Evolutionary conservation across 2,329 filamentous ascomycete genomes (phyloP).

Genomic region (Cercospora beticola): DNA sequence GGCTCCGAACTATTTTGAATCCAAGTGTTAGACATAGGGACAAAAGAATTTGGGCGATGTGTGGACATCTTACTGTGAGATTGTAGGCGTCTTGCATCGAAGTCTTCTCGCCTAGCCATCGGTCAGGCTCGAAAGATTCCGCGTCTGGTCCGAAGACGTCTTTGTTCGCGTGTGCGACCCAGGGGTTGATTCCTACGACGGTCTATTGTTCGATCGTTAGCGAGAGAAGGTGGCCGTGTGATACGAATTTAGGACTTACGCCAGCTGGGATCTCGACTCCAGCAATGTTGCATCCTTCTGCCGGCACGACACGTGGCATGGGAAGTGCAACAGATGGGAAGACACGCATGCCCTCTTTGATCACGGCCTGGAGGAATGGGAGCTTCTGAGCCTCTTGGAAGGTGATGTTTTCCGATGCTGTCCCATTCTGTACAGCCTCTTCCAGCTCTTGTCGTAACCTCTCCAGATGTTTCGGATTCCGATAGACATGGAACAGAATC

Average conservation of each 20-base stretch:
- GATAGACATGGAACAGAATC: neutral
- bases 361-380: neutral
- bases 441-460: neutral
- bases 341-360: neutral
- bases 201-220: neutral
- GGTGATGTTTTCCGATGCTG: neutral
- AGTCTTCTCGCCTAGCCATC: neutral
- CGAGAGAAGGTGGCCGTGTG: too few species aligned
- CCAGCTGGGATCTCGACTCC: neutral
- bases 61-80: slow-evolving; percentile 8
- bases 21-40: neutral
- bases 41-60: too few species aligned
- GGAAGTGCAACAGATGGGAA: neutral
- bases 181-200: neutral
- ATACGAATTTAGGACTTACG: neutral
- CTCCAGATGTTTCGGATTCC: neutral
- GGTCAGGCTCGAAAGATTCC: neutral
- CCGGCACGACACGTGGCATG: neutral
- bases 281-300: neutral
- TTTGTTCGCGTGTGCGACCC: neutral
- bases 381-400: neutral
- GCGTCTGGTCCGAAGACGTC: neutral
- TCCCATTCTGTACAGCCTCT: neutral
- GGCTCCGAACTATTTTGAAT: slow-evolving; percentile 30
- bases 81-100: neutral